Base-by-base conservation (phyloP, 2,329 filamentous ascomycete genomes). In the Ciborinia camelliae region DNA sequence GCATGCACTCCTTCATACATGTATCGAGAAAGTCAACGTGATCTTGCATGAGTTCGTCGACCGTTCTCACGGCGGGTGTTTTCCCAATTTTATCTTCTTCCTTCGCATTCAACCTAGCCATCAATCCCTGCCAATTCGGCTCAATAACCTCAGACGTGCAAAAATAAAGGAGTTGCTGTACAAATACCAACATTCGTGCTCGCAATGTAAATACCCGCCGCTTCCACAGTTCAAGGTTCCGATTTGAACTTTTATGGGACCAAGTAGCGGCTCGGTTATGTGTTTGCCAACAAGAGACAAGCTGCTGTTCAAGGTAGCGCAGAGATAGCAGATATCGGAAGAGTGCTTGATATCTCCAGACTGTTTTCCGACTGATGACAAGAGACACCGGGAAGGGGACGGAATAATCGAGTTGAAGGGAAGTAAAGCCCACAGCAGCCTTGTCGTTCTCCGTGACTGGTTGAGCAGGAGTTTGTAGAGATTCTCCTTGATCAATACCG, bases 21-120 rank as follows among this genome's bases (percentile, higher is more conserved):
- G 95, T 98, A 72, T 97, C 95, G 55, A 99, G 80, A 76, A 99
- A 99, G 78, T 98, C 95, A 66, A 99, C 93, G 78, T 99, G 95
- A 74, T 98, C 93, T 79, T 98, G 92, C 95, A 99, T 99, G 74
- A 99, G 79, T 79, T 98, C 92, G 74, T 99, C 95, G 1, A 99
- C 95, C 0, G 95, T 99, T 45, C 92, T 79, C 48, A 80, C 81
- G 6, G 64, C 50, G 8, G 78, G 75, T n/a, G 73, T 73, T 30
- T 67, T 63, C 3, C 75, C 75, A 39, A 76, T 75, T 65, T 76
- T 73, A 68, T 75, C 75, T 15, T 81, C 79, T 64, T 86, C 84
- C 67, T 82, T 83, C 12, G 81, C 85, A 80, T 88, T 89, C 7
- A 98, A 82, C 39, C 91, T 84, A n/a, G 89, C 86, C 92, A 97